Base-by-base conservation (phyloP, 2,329 filamentous ascomycete genomes). In the Cercospora sp. region DNA sequence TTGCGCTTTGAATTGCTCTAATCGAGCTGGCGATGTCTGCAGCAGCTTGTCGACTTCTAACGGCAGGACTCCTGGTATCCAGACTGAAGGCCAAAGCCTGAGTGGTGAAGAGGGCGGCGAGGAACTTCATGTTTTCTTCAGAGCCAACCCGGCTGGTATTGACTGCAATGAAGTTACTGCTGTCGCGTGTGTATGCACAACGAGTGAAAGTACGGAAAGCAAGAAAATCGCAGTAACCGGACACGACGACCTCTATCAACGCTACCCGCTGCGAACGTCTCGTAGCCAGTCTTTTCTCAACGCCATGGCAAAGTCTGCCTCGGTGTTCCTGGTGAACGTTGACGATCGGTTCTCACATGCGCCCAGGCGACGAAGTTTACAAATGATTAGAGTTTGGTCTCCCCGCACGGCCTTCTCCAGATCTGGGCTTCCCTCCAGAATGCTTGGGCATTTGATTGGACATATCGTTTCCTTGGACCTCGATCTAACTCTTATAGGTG, bases 11-110 rank as follows among this genome's bases (percentile, higher is more conserved):
- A 30, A 67, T 67, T 13, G 68, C 61, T 53, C 63, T 51, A 49
- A 67, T 67, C 45, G 60, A 45, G 51, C 65, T 65, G n/a, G 60
- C 49, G 13, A 69, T 59, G 32, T 66, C 63, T 18, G 59, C 28
- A 16, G 67, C 58, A 49, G 67, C 67, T 57, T 69, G 67, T 40
- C 67, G 67, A 40, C 63, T 66, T 59, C 62, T 55, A 28, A 69
- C 9, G 49, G 40, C 55, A 21, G 63, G 59, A 37, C 57, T 61
- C 32, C 63, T 51, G 34, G 61, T 34, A 32, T 66, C 59, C 59
- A 69, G 49, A 32, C 67, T 69, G 67, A 69, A 66, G 40, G 67
- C 67, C 30, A 69, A 32, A 9, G 64, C 67, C 32, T 61, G 57
- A 51, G 67, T 53, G 45, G 60, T 28, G 53, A 63, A 66, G 57